phyloP scores from a whole-genome alignment of 768 basidiomycete species.

The Mrakia hoshinonis region DNA sequence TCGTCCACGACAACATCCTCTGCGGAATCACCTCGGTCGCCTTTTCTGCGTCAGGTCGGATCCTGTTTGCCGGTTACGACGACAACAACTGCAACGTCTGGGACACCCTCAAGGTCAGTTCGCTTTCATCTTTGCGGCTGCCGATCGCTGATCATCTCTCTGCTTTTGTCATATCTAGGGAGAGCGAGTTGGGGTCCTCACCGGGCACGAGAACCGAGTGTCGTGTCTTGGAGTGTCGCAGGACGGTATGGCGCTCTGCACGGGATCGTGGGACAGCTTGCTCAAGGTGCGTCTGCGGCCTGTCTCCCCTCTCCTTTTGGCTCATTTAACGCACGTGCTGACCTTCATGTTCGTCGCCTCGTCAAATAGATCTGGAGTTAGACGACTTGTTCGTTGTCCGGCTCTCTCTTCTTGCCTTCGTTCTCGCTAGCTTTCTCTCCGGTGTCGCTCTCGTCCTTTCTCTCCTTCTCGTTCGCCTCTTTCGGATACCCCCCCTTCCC shows the following conservation, averaged over 20 bases:
- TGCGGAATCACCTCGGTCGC: slow-evolving; percentile 99
- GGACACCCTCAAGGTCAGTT: slow-evolving; percentile 73
- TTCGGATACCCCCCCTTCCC: slow-evolving; percentile 35
- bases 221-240: slow-evolving; percentile 90
- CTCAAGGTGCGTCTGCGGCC: slow-evolving; percentile 63
- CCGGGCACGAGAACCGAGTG: slow-evolving; percentile 96
- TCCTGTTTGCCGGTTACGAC: slow-evolving; percentile 96
- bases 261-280: slow-evolving; percentile 95
- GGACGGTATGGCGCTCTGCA: slow-evolving; percentile 98
- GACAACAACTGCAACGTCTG: slow-evolving; percentile 99
- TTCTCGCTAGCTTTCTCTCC: too few relatives aligned
- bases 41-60: slow-evolving; percentile 93
- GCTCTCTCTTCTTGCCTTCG: too few relatives aligned
- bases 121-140: neutral
- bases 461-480: slow-evolving; percentile 41
- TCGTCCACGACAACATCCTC: slow-evolving; percentile 96
- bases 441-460: slow-evolving; percentile 6
- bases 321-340: neutral
- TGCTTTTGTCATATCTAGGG: slow-evolving; percentile 43
- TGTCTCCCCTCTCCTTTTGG: neutral
- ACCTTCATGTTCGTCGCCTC: neutral
- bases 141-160: neutral
- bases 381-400: slow-evolving; percentile 2
- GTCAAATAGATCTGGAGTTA: slow-evolving; percentile 10
- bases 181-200: slow-evolving; percentile 92